Evolutionary conservation across 495 filamentous ascomycete genomes (phyloP), one percentile per base, ranked within the genome.

Genomic region (Chaetomium tenue): DNA sequence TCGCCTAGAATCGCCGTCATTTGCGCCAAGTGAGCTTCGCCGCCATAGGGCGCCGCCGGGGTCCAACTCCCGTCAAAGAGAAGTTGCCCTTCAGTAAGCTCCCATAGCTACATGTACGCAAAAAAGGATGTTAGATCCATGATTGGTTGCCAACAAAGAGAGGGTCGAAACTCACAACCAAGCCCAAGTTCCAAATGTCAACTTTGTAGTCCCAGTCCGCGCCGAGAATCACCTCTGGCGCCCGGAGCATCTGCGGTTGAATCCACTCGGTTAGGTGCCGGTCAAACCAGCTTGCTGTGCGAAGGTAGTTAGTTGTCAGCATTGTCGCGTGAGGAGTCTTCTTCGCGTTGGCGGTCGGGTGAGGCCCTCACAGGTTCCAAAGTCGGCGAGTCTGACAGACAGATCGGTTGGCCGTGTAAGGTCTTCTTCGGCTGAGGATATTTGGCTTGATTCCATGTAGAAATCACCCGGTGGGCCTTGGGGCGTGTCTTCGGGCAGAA

Each of bases 161-260:
- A 3, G 30, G 30, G 30, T 7, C 13, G 9, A 40, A 11, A 40
- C 39, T 40, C 39, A 80, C 77, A 54, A 81, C 70, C 55, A 76
- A 76, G 63, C 77, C 78, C n/a, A 76, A 70, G 66, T 76, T 81
- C 79, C 79, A 83, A 51, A 83, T 80, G 70, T 83, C 76, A 9
- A 79, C 75, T 23, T 60, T 69, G 26, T 61, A 56, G 57, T 74
- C 74, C 78, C 75, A 82, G 6, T 71, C 63, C 16, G 74, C 75
- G 37, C 76, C 76, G 28, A 81, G 76, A n/a, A 77, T 74, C 33
- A 82, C 78, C 67, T 81, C 80, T 5, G 79, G 79, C 52, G 77
- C 77, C 48, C 80, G 66, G 23, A 83, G 72, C 51, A 77, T 71
- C 37, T 70, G 64, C 25, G 77, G 76, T 66, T 83, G 79, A 51